A percentile compares a stretch with the other conserved stretches of the same genome.
These are phyloP conservation scores for Umbilicus rupestris DNA, from an alignment of 164 flowering plant species.

Conservation along the genomic window DNA sequence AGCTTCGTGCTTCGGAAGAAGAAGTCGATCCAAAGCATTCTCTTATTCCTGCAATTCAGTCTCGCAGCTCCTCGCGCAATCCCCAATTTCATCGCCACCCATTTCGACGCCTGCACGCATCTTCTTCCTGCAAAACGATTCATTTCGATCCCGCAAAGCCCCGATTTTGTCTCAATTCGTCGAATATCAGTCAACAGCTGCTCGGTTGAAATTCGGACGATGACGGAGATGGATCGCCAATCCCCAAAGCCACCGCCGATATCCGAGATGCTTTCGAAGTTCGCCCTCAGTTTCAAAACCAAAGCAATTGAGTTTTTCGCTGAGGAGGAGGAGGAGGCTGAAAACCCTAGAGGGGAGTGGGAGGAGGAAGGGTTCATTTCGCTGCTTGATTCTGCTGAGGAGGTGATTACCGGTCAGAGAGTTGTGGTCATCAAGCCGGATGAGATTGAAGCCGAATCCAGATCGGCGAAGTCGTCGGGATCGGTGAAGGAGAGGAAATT, in stretches of 20 bases:
- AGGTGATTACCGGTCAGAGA: constrained; percentile 55
- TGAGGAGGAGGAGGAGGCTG: constrained; percentile 38
- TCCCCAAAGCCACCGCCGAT: constrained; percentile 60
- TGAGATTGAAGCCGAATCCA: constrained; percentile 6
- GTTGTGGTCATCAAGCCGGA: constrained; percentile 80
- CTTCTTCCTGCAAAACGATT: not conserved
- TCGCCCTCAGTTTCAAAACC: constrained; percentile 82
- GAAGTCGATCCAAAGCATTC: no score
- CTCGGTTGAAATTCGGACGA: constrained; percentile 4
- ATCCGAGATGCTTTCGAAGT: constrained; percentile 77
- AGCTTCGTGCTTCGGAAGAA: no score
- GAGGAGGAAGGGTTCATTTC: constrained; percentile 30
- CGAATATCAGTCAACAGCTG: not conserved
- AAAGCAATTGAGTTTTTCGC: constrained; percentile 89
- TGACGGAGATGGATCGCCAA: constrained; percentile 35
- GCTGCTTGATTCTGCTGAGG: constrained; percentile 69
- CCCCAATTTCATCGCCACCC: not conserved
- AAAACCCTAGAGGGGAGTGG: constrained; percentile 12
- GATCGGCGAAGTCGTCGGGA: not conserved
- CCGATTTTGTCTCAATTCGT: no score
- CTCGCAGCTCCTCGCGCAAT: constrained; percentile 11
- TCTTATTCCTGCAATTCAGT: no score
- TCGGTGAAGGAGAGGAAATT: not conserved
- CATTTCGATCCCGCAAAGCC: not conserved
- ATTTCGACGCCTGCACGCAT: constrained; percentile 2